Conservation (phyloP, 257 asterid genomes). For the Solanum tarijense region DNA sequence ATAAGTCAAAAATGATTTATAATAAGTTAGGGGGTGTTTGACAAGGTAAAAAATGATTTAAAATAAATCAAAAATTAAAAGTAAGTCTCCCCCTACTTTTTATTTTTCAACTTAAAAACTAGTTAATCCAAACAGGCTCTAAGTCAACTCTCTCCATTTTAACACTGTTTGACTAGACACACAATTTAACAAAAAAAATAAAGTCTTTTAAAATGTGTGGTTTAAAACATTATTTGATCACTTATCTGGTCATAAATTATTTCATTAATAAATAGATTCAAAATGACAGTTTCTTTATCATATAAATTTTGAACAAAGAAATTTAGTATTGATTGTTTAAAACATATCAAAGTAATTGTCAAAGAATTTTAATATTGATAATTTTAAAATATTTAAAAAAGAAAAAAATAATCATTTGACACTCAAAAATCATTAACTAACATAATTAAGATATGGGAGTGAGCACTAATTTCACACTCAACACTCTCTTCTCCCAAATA, state of each 20-base stretch:
- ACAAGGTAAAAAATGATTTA: too few species aligned
- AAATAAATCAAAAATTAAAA: too few species aligned
- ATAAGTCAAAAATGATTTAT: too few species aligned
- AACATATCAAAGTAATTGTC: not conserved
- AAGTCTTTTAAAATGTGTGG: not conserved
- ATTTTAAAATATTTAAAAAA: too few species aligned
- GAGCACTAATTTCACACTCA: not conserved
- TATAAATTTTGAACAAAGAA: too few species aligned
- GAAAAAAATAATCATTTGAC: not conserved
- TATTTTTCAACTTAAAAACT: too few species aligned
- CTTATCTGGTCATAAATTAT: too few species aligned
- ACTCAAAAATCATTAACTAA: not conserved
- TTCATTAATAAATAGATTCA: not conserved
- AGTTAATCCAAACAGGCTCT: too few species aligned
- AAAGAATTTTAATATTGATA: not conserved
- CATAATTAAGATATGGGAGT: not conserved
- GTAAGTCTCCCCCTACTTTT: too few species aligned
- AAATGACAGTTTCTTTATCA: not conserved
- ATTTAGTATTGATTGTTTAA: too few species aligned
- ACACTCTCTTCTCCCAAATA: not conserved
- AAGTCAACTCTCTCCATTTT: too few species aligned
- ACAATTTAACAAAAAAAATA: not conserved
- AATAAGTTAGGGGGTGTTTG: too few species aligned
- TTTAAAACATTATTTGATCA: not conserved
- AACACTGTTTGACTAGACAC: not conserved